Conservation (phyloP, 768 basidiomycete species). For the Kwoniella dendrophila region DNA sequence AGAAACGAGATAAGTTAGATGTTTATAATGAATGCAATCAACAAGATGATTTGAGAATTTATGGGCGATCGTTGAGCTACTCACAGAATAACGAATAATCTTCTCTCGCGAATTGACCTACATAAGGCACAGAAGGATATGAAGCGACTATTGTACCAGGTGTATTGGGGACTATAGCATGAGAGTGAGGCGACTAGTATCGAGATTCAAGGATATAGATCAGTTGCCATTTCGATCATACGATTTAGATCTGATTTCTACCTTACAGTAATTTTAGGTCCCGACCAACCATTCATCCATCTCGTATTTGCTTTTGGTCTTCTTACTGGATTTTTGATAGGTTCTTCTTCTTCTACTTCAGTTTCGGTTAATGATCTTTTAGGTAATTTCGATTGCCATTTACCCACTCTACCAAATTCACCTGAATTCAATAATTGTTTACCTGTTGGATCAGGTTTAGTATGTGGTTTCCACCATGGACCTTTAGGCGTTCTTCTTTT, state of each 20-base stretch:
- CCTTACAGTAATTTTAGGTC: slow-evolving; percentile 6
- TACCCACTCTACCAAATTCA: slow-evolving; percentile 50
- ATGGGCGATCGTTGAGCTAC: slow-evolving; percentile 15
- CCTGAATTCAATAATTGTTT: slow-evolving; percentile 37
- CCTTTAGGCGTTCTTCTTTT: slow-evolving; percentile 24
- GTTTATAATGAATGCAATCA: neutral
- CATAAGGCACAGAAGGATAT: slow-evolving; percentile 52
- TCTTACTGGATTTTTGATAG: neutral
- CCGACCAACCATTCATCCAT: slow-evolving; percentile 13
- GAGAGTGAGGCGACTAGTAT: neutral
- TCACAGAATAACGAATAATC: slow-evolving; percentile 49
- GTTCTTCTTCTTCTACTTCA: no score
- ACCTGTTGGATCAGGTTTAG: slow-evolving; percentile 37
- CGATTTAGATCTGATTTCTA: neutral
- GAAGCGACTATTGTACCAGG: slow-evolving; percentile 52
- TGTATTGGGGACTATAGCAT: slow-evolving; percentile 40
- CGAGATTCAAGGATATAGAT: neutral
- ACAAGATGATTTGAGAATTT: neutral
- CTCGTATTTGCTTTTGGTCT: slow-evolving; percentile 6
- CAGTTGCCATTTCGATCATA: neutral
- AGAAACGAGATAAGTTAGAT: slow-evolving; percentile 31
- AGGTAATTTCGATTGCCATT: no score
- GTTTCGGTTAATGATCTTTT: no score
- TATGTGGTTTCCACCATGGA: slow-evolving; percentile 44
- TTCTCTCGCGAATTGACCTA: slow-evolving; percentile 52